Base-by-base conservation (phyloP, 2,329 filamentous ascomycete species). In the Penicillium psychrosexuale region DNA sequence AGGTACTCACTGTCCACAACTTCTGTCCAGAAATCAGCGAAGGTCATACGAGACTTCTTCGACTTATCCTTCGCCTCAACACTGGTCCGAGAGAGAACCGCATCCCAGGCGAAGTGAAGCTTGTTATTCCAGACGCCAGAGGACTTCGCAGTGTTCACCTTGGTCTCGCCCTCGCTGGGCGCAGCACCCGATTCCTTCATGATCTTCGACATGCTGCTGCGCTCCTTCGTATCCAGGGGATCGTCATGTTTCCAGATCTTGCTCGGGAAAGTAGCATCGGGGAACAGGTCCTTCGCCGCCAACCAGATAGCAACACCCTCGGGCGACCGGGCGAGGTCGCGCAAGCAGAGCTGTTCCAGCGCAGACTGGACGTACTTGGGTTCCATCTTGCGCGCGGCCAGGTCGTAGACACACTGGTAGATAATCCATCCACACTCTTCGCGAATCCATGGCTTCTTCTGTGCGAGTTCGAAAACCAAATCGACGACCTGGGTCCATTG, bases 271-370 rank as follows among this genome's bases (percentile, higher is more conserved):
- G 84, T 82, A 51, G 88, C 78, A 8, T 82, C 76, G 0, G 87
- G 83, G 63, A 89, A 91, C 19, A 77, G 77, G 48, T 82, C 81
- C 58, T 83, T 80, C 1, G 88, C 82, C 5, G 84, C 82, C 31
- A 97, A 78, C 91, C 92, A 97, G 53, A 97, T 84, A 0, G 90
- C 91, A 22, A 97, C 85, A 7, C 92, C 93, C 70, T 97, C 93
- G 0, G 91, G 88, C 0, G 91, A 93, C 70, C 88, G 88, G 8
- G 86, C 84, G 46, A 95, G 77, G 9, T 88, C 86, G 46, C 84
- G 81, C 15, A 83, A 79, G 19, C 80, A 78, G 8, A 96, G 69
- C 37, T 80, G 82, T 56, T 84, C 75, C 34, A 95, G 76, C 0
- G 88, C 85, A 27, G 78, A 74, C 65, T 86, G 80, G 1, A 84